These are phyloP conservation scores for Lodderomyces elongisporus DNA, from an alignment of 1,139 yeast species.

Conservation along the genomic window DNA sequence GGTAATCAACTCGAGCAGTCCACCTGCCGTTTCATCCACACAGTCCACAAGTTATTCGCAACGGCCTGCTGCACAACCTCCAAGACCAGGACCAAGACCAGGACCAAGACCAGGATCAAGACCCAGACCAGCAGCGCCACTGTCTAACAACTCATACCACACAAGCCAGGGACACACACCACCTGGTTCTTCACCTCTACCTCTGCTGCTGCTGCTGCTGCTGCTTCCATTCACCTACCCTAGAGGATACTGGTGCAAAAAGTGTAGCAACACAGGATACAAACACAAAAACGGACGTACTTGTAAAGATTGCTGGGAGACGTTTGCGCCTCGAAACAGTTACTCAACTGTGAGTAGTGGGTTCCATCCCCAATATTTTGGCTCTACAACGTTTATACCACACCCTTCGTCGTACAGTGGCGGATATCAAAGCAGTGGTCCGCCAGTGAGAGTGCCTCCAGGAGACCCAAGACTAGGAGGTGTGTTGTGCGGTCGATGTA, in stretches of 20 bases:
- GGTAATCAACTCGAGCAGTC: conserved; percentile 9
- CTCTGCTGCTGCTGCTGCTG: not conserved
- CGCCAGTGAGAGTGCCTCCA: conserved; percentile 48
- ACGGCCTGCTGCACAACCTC: conserved; percentile 8
- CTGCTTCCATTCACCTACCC: conserved; percentile 54
- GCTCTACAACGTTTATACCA: conserved; percentile 15
- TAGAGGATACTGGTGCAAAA: conserved; percentile 30
- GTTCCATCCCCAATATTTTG: conserved; percentile 13
- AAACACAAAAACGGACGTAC: conserved; percentile 50
- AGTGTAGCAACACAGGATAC: conserved; percentile 41
- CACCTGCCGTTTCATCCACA: conserved; percentile 6
- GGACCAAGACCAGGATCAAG: not conserved
- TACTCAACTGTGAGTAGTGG: conserved; percentile 6
- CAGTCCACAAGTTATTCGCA: conserved; percentile 10
- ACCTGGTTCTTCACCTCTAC: not conserved
- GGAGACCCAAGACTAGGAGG: conserved; percentile 90
- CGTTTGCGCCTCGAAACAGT: conserved; percentile 47
- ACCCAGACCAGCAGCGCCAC: not conserved
- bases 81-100: conserved; percentile 3
- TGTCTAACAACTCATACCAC: no score
- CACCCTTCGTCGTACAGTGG: no score
- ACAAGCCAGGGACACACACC: not conserved
- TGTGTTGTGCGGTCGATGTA: conserved; percentile 66
- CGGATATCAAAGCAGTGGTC: not conserved
- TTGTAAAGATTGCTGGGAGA: conserved; percentile 70